Base-by-base conservation (phyloP, 306 rosid genomes). In the Pyrus pyrifolia region DNA sequence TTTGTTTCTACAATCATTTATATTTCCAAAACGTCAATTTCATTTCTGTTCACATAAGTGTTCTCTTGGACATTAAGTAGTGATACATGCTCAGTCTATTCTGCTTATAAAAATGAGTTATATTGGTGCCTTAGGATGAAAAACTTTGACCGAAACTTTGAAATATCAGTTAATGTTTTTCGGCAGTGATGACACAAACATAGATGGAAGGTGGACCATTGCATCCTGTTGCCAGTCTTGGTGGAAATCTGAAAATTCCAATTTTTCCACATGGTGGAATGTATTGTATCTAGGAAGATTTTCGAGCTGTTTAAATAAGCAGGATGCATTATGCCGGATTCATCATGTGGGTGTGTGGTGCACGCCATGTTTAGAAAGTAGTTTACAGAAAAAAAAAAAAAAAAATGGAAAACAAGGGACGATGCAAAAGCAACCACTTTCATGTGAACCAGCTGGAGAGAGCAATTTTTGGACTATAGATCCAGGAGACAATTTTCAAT, bases 1-100 rank as follows among this genome's bases (percentile, higher is more conserved):
- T 95, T 84, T 67, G 87, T 78, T 46, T 17, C 68, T 81, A 84
- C 73, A 63, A 65, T 81, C 77, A 72, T 74, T 77, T 76, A 12
- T 3, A 72, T 42, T 70, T 77, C 68, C 21, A 42, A n/a, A 68
- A 78, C 68, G 40, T 51, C 23, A 68, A 51, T 55, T 51, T 42
- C 27, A 44, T 49, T 79, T 53, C 23, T 79, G 17, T 51, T 68
- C 69, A 19, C 19, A 67, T 52, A 75, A 21, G 69, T 19, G 14
- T 0, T 65, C 33, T 68, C 22, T 25, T 18, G 22, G 51, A 57
- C 6, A 13, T 40, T 23, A 7, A 7, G 33, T 13, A 11, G 69
- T n/a, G 57, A 33, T 29, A 61, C 25, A 27, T n/a, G 65, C 17
- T 52, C 29, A 38, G 2, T 30, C 42, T 38, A 19, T 4, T 17